These are phyloP conservation scores for Rubroboletus pulcherrimus DNA, from an alignment of 768 basidiomycete genomes.

Conservation along the genomic window DNA sequence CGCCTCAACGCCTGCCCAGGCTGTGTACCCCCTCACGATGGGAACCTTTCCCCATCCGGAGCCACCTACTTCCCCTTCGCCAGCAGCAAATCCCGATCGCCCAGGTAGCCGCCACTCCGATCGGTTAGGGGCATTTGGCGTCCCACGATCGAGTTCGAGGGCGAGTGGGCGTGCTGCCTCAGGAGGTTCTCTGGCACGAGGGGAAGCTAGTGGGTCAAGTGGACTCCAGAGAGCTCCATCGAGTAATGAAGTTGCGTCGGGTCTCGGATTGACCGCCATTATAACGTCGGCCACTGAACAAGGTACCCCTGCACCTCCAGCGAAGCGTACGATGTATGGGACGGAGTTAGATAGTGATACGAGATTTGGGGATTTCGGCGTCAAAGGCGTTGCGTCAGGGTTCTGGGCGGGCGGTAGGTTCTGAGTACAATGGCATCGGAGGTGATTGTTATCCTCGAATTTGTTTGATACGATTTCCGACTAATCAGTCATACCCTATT, in stretches of 20 bases:
- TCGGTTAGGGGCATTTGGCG: slow-evolving; percentile 26
- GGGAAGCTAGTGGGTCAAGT: slow-evolving; percentile 24
- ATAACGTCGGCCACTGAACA: slow-evolving; percentile 38
- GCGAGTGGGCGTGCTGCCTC: slow-evolving; percentile 29
- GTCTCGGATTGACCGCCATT: slow-evolving; percentile 40
- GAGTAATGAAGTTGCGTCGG: slow-evolving; percentile 47
- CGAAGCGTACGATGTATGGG: slow-evolving; percentile 77
- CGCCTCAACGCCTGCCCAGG: slow-evolving; percentile 50
- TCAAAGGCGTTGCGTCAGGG: slow-evolving; percentile 69
- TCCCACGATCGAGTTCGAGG: slow-evolving; percentile 38
- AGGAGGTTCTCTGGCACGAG: slow-evolving; percentile 25
- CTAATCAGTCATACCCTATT: slow-evolving; percentile 7
- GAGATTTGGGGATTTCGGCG: slow-evolving; percentile 82
- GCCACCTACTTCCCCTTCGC: slow-evolving; percentile 33
- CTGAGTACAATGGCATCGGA: slow-evolving; percentile 17
- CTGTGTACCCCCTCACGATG: slow-evolving; percentile 36
- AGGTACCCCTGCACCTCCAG: slow-evolving; percentile 41
- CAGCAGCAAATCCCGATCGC: slow-evolving; percentile 30
- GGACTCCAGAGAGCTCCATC: slow-evolving; percentile 32
- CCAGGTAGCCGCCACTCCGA: slow-evolving; percentile 34
- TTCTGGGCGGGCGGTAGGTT: slow-evolving; percentile 60
- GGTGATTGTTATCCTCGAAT: slow-evolving; percentile 3
- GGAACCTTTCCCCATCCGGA: slow-evolving; percentile 34
- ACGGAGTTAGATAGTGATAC: slow-evolving; percentile 78
- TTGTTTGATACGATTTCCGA: slow-evolving; percentile 5